These are phyloP conservation scores for Nectriaceae sp. DNA, from an alignment of 2,329 filamentous ascomycete species.

Conservation along the genomic window DNA sequence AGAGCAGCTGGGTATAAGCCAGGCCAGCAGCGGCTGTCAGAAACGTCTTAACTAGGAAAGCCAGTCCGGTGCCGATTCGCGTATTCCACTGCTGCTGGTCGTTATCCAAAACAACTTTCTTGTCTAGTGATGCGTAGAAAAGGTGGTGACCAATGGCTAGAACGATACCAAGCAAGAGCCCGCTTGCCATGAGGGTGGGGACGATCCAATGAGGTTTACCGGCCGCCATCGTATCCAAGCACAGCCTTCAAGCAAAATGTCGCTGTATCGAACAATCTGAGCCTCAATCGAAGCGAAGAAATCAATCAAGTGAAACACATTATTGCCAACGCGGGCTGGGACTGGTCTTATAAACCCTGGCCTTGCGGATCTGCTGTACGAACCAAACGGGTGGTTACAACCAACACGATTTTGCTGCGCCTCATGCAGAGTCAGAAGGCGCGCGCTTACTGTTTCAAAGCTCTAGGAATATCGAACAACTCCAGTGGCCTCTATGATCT, in stretches of 20 bases:
- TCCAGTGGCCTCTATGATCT: too few species aligned
- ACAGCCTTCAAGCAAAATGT: too few species aligned
- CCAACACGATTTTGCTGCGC: too few species aligned
- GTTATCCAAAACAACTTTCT: not conserved
- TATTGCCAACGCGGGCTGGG: too few species aligned
- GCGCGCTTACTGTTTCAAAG: too few species aligned
- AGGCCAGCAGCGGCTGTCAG: slow-evolving; percentile 7
- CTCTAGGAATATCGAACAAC: too few species aligned
- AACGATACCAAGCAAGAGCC: not conserved
- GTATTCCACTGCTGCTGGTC: slow-evolving; percentile 15
- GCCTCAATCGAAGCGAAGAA: not conserved
- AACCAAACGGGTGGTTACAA: too few species aligned
- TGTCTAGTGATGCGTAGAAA: not conserved
- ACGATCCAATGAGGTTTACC: slow-evolving; percentile 4
- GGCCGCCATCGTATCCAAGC: not conserved
- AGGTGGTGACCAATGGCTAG: slow-evolving; percentile 12
- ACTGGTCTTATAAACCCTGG: too few species aligned
- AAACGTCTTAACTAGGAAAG: not conserved
- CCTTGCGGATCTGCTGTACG: too few species aligned
- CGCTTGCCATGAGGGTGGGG: slow-evolving; percentile 1
- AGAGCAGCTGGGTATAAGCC: slow-evolving; percentile 11
- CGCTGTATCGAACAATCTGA: too few species aligned
- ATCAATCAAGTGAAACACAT: not conserved
- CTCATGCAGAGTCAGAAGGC: too few species aligned
- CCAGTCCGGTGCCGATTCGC: slow-evolving; percentile 9